These are phyloP conservation scores for cucumber (Cucumis sativus) DNA, from an alignment of 306 rosid species.

Conservation along the genomic window DNA sequence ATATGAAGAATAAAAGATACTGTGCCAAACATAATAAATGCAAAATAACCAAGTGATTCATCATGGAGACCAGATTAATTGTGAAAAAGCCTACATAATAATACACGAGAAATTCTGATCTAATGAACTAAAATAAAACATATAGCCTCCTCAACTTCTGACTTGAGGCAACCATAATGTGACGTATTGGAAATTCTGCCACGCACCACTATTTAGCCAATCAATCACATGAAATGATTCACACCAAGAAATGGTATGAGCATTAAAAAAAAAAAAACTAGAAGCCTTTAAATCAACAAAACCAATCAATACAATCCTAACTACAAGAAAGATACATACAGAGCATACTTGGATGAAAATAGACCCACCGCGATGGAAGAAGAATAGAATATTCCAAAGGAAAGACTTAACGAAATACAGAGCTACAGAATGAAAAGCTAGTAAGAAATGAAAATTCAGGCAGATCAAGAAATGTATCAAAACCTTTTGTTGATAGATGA, in stretches of 20 bases:
- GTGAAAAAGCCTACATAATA: not conserved
- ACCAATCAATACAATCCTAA: not conserved
- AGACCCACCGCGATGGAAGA: too few species aligned
- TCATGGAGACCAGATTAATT: not conserved
- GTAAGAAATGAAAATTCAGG: not conserved
- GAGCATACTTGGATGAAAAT: not conserved
- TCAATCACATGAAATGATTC: not conserved
- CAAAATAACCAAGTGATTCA: not conserved
- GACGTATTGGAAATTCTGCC: not conserved
- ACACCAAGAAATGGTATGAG: not conserved
- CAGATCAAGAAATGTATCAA: not conserved
- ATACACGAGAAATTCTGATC: not conserved
- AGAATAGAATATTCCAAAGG: not conserved
- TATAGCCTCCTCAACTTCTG: not conserved
- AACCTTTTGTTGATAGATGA: not conserved
- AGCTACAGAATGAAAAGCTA: not conserved
- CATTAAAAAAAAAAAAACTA: not conserved
- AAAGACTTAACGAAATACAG: not conserved
- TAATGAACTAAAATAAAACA: not conserved
- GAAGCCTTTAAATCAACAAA: not conserved
- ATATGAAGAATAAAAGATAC: not conserved
- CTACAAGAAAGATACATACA: not conserved
- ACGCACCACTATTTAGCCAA: not conserved
- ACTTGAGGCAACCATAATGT: not conserved
- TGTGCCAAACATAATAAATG: not conserved